Conservation (phyloP, 2,329 filamentous ascomycete species). For the Penicillium sp. region DNA sequence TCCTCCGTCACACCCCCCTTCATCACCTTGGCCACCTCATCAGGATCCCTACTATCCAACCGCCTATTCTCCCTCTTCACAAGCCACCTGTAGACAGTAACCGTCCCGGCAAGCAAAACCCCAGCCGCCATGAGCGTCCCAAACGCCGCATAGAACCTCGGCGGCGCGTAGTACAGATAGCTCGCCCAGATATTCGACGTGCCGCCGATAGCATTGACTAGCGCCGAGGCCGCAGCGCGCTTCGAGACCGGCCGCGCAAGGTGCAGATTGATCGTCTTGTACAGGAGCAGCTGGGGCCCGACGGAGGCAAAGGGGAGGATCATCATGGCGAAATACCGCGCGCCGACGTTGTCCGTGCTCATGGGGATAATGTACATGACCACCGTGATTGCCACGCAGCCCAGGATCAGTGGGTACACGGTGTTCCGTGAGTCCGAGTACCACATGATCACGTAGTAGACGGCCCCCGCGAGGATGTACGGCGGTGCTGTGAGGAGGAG, state of each 20-base stretch:
- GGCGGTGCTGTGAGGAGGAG: slow-evolving; percentile 55
- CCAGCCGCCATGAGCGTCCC: slow-evolving; percentile 40
- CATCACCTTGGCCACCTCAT: slow-evolving; percentile 44
- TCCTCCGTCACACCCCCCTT: slow-evolving; percentile 51
- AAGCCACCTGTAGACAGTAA: slow-evolving; percentile 46
- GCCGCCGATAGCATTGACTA: slow-evolving; percentile 44
- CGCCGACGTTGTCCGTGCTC: slow-evolving; percentile 43
- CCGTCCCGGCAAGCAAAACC: slow-evolving; percentile 35
- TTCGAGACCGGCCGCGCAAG: slow-evolving; percentile 49
- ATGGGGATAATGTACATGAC: slow-evolving; percentile 47
- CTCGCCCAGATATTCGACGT: slow-evolving; percentile 34
- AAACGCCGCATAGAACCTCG: slow-evolving; percentile 49
- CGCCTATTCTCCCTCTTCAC: slow-evolving; percentile 46
- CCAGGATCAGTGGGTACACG: slow-evolving; percentile 41
- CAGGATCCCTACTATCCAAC: slow-evolving; percentile 44
- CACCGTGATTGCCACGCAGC: slow-evolving; percentile 40
- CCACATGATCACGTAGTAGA: slow-evolving; percentile 43
- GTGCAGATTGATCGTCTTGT: slow-evolving; percentile 50
- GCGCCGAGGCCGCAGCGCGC: slow-evolving; percentile 47
- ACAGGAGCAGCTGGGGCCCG: slow-evolving; percentile 47
- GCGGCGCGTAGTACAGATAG: slow-evolving; percentile 29
- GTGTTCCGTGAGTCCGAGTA: slow-evolving; percentile 46
- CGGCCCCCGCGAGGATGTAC: slow-evolving; percentile 47
- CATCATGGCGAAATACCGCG: slow-evolving; percentile 52
- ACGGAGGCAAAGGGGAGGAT: slow-evolving; percentile 47